phyloP scores from a whole-genome alignment of 2,329 filamentous ascomycete species.

The Penicillium verrucosum region DNA sequence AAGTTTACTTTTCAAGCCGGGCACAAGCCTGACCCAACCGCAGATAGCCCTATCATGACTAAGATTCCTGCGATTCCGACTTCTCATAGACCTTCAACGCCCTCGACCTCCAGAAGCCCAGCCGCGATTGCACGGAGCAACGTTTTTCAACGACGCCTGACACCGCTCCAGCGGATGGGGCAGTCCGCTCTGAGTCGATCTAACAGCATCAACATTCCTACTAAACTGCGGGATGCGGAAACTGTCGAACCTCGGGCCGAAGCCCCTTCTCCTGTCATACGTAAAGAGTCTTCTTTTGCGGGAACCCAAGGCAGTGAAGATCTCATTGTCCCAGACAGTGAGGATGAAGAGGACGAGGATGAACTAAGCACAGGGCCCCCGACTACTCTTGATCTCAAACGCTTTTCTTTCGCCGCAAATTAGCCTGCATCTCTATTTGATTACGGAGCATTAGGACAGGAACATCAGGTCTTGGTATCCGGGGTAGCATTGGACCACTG shows the following conservation, averaged over 20 bases:
- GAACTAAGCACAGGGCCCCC: conserved; percentile 8
- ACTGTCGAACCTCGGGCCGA: conserved; percentile 7
- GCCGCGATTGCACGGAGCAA: conserved; percentile 8
- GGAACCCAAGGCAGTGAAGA: conserved; percentile 50
- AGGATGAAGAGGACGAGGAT: conserved; percentile 40
- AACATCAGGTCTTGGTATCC: conserved; percentile 8
- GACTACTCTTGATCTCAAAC: conserved; percentile 33
- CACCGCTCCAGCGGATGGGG: conserved; percentile 42
- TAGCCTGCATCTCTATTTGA: conserved; percentile 18
- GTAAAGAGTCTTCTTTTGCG: not conserved
- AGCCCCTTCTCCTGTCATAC: not conserved
- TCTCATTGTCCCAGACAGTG: conserved; percentile 50
- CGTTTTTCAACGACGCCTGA: conserved; percentile 27
- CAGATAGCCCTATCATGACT: conserved; percentile 3
- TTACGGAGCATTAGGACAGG: conserved; percentile 14
- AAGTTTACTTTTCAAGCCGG: conserved; percentile 35
- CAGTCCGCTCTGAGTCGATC: conserved; percentile 40
- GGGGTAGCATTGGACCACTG: conserved; percentile 8
- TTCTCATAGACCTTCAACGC: not conserved
- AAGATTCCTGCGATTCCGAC: conserved; percentile 14
- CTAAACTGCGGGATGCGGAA: conserved; percentile 13
- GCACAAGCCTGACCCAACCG: not conserved
- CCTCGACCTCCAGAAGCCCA: conserved; percentile 14
- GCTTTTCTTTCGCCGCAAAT: conserved; percentile 35
- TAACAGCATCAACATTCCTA: conserved; percentile 34